A percentile compares a stretch with the other conserved stretches of the same genome.
Evolutionary conservation across 2,329 filamentous ascomycete genomes (phyloP).

Genomic region (Alternaria panax): DNA sequence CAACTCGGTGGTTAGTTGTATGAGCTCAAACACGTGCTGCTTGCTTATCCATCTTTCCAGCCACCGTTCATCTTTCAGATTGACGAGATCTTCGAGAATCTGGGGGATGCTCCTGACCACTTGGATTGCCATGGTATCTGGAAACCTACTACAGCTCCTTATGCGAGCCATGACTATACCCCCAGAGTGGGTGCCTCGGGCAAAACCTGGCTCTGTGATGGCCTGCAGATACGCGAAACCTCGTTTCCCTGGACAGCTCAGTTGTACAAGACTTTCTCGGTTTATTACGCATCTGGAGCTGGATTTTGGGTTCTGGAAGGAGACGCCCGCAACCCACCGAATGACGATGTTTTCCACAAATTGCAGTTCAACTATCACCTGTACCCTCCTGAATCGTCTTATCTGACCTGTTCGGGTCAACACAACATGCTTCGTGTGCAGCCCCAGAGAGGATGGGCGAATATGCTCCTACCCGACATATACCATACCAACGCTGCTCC

Average conservation of each 20-base stretch:
- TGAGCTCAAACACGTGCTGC: neutral
- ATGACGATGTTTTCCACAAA: slow-evolving; percentile 23
- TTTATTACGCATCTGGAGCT: slow-evolving; percentile 28
- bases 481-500: slow-evolving; percentile 14
- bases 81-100: slow-evolving; percentile 33
- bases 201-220: slow-evolving; percentile 26
- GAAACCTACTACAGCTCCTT: slow-evolving; percentile 18
- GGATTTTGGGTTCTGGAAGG: slow-evolving; percentile 34
- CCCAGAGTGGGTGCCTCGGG: slow-evolving; percentile 19
- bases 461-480: slow-evolving; percentile 34
- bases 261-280: slow-evolving; percentile 23
- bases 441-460: slow-evolving; percentile 25
- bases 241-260: neutral
- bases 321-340: slow-evolving; percentile 18
- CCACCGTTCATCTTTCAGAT: slow-evolving; percentile 36
- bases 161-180: neutral
- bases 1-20: slow-evolving; percentile 11
- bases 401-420: slow-evolving; percentile 30
- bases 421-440: slow-evolving; percentile 19
- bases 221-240: slow-evolving; percentile 13
- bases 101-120: neutral
- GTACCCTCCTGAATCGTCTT: slow-evolving; percentile 22
- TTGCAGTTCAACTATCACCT: slow-evolving; percentile 33
- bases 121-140: slow-evolving; percentile 19
- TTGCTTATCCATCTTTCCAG: slow-evolving; percentile 9